Base-by-base conservation (phyloP, 371 early-diverging fungal genomes). In the Mucor piriformis region DNA sequence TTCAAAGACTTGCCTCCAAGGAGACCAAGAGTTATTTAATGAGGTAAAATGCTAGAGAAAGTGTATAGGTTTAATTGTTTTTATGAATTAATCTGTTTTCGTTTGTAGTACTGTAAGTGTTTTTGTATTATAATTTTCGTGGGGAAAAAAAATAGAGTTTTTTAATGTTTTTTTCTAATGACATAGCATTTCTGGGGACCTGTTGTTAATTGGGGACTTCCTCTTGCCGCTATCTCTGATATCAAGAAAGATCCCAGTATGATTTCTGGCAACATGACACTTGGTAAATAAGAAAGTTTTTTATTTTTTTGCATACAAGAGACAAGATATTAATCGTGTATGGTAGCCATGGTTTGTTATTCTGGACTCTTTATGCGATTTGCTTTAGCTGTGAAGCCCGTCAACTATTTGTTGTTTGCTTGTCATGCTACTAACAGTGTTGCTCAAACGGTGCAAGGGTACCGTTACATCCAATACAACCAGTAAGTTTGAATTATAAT, bases 161-260 rank as follows among this genome's bases (percentile, higher is more conserved):
- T 13, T 38, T 24, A 47, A 13, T 27, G 15, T 20, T 48, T 23
- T 35, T 35, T n/a, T n/a, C n/a, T n/a, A n/a, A n/a, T n/a, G n/a
- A n/a, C n/a, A 54, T 72, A 88, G 88, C 94, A 94, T 64, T 94
- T 94, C 69, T 94, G 94, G 94, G 94, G 94, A 50, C 94, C 94
- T 50, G 89, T 93, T 32, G 97, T 94, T 53, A 98, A 97, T 84
- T 98, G 98, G 98, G 97, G 97, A 56, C 85, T 98, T 52, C 98
- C 98, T 47, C 64, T 95, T 42, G 98, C 98, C 25, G 98, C 97
- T 32, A 91, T 97, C 57, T 91, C 95, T 35, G 98, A 98, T 75
- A 86, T 86, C 61, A 83, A 89, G 59, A 95, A 96, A 77, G 89
- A 90, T 64, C 94, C 97, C 16, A 95, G 94, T 61, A 72, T 89